Conservation (phyloP, 2,329 filamentous ascomycete species). For the Hymenoscyphus albidus region DNA sequence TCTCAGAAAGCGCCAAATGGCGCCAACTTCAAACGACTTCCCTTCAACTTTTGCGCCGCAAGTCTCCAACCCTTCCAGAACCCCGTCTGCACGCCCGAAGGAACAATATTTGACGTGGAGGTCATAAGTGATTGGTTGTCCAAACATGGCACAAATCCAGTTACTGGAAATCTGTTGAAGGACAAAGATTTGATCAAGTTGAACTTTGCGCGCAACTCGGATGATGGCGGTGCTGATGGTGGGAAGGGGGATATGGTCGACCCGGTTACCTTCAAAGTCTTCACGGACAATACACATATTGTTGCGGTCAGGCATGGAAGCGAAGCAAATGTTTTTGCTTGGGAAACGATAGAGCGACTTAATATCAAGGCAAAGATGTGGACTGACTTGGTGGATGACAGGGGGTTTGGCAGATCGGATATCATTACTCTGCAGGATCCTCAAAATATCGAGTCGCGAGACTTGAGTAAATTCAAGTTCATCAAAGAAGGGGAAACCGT, state of each 20-base stretch:
- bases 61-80: slow-evolving; percentile 93
- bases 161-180: slow-evolving; percentile 74
- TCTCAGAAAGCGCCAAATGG: slow-evolving; percentile 54
- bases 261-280: slow-evolving; percentile 94
- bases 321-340: slow-evolving; percentile 93
- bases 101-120: slow-evolving; percentile 91
- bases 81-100: slow-evolving; percentile 83
- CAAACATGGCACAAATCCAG: slow-evolving; percentile 88
- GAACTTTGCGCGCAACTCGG: slow-evolving; percentile 87
- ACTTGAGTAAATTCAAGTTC: slow-evolving; percentile 85
- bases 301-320: slow-evolving; percentile 76
- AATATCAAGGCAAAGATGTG: slow-evolving; percentile 98
- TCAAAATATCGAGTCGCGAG: slow-evolving; percentile 77
- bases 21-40: slow-evolving; percentile 77
- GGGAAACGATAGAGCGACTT: slow-evolving; percentile 90
- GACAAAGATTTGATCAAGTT: slow-evolving; percentile 84
- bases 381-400: slow-evolving; percentile 83
- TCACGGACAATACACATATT: slow-evolving; percentile 97
- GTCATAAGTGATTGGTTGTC: slow-evolving; percentile 93
- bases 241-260: slow-evolving; percentile 80
- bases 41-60: slow-evolving; percentile 97
- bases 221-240: slow-evolving; percentile 51
- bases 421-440: slow-evolving; percentile 97
- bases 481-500: slow-evolving; percentile 74
- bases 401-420: slow-evolving; percentile 81